Evolutionary conservation across 1,139 yeast genomes (phyloP).

Genomic region (Yamadazyma siamensis): DNA sequence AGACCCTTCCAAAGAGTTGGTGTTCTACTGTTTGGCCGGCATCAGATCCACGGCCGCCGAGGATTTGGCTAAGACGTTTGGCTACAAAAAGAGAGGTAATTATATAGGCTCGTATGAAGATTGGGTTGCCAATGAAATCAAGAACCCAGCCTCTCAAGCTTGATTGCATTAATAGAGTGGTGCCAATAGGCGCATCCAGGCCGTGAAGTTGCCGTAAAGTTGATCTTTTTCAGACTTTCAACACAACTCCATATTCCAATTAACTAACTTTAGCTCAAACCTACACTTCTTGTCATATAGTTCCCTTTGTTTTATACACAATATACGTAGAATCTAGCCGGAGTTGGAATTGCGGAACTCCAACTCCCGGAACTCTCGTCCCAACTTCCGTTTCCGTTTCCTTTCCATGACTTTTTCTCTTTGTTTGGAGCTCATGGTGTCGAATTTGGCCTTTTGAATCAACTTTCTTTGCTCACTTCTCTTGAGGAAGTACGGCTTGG

Average conservation of each 20-base stretch:
- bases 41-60: slow-evolving; percentile 90
- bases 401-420: slow-evolving; percentile 88
- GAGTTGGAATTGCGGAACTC: slow-evolving; percentile 38
- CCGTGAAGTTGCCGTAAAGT: too few relatives aligned
- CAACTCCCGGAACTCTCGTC: slow-evolving; percentile 83
- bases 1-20: slow-evolving; percentile 59
- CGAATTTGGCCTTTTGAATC: slow-evolving; percentile 85
- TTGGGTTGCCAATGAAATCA: slow-evolving; percentile 59
- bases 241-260: too few relatives aligned
- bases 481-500: slow-evolving; percentile 62
- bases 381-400: slow-evolving; percentile 88
- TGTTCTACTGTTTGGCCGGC: slow-evolving; percentile 92
- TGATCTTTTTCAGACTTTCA: too few relatives aligned
- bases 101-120: slow-evolving; percentile 84
- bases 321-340: not conserved
- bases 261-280: too few relatives aligned
- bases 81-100: slow-evolving; percentile 74
- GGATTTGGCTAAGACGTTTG: slow-evolving; percentile 85
- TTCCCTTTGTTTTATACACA: too few relatives aligned
- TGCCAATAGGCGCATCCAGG: too few relatives aligned
- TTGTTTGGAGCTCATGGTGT: slow-evolving; percentile 76
- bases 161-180: slow-evolving; percentile 1
- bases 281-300: too few relatives aligned
- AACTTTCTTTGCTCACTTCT: slow-evolving; percentile 79
- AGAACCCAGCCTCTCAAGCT: too few relatives aligned